Evolutionary conservation across 805 yeast genomes (phyloP).

Genomic region (Ogataea dorogensis): DNA sequence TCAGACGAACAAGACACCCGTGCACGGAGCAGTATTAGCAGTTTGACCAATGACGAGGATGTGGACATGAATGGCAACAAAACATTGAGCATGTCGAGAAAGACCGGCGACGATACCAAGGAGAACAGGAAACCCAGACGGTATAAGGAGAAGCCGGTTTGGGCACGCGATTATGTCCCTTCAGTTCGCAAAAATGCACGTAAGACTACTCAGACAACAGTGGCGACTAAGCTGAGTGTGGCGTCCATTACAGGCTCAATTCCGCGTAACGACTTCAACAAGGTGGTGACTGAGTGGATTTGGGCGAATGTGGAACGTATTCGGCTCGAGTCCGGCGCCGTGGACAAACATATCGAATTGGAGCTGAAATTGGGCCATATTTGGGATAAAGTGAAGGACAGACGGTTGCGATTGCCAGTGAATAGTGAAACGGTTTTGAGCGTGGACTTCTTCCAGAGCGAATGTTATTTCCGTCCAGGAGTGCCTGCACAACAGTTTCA

Average conservation of each 20-base stretch:
- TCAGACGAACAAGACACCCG: slow-evolving; percentile 21
- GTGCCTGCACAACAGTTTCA: slow-evolving; percentile 61
- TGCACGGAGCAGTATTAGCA: slow-evolving; percentile 31
- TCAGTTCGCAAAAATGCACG: slow-evolving; percentile 15
- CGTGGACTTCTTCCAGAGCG: slow-evolving; percentile 49
- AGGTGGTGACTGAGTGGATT: slow-evolving; percentile 85
- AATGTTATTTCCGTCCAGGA: slow-evolving; percentile 61
- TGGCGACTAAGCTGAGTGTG: slow-evolving; percentile 21
- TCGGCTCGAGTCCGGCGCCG: slow-evolving; percentile 45
- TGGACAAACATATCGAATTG: slow-evolving; percentile 58
- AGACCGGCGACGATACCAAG: slow-evolving; percentile 33
- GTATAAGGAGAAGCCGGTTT: slow-evolving; percentile 66
- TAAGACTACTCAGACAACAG: slow-evolving; percentile 13
- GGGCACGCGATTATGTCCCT: slow-evolving; percentile 80
- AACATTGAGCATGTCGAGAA: slow-evolving; percentile 33
- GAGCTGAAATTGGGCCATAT: slow-evolving; percentile 75
- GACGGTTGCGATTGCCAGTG: slow-evolving; percentile 62
- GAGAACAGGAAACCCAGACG: slow-evolving; percentile 48
- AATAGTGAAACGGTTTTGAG: slow-evolving; percentile 62
- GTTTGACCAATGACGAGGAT: slow-evolving; percentile 45
- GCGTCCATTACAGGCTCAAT: slow-evolving; percentile 69
- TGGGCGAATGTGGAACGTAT: slow-evolving; percentile 75
- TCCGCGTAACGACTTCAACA: slow-evolving; percentile 77
- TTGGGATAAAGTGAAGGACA: slow-evolving; percentile 60
- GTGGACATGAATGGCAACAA: slow-evolving; percentile 42